Evolutionary conservation across 768 basidiomycete species (phyloP), one percentile per base, ranked within the genome.

Genomic region (Baorangia bicolor): DNA sequence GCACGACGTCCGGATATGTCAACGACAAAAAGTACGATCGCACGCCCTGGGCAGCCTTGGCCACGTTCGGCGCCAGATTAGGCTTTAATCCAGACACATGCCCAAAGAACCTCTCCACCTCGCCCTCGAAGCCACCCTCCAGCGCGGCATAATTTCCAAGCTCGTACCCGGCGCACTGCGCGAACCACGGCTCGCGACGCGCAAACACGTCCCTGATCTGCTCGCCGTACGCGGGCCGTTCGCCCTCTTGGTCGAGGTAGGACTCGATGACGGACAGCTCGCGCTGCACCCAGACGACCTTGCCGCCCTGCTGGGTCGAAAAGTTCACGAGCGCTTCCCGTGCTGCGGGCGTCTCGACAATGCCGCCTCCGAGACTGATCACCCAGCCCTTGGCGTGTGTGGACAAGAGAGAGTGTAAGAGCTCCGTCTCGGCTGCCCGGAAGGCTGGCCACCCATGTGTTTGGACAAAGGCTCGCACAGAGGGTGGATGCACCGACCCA

Each of bases 11-110:
- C 1, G 96, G 93, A 73, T 92, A 95, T 0, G 96, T 97, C 53
- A 99, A 77, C 10, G 88, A 88, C 38, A 98, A 79, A 81, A 98
- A 98, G 75, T 94, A 93, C 0, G 94, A 91, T n/a, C 90, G 82
- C 23, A 77, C 74, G 7, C 81, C 84, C 9, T 68, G 64, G 0
- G 55, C 59, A 1, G 65, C 70, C 50, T 60, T 56, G 43, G 35
- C 55, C 23, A 87, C 66, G 62, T 84, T 87, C 3, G 75, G 68
- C 1, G 83, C 78, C 23, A 85, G 67, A 63, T 95, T 97, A 2
- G 84, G 80, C 31, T 77, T 72, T 38, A 81, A 72, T 0, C 92
- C 92, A 1, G 88, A 86, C 53, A 98, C 81, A 69, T 97, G 93
- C 31, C 78, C 78, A 81, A 99, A 98, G 82, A 94, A 99, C 30